phyloP scores from a whole-genome alignment of 768 basidiomycete species.

The Amyloporia xantha region DNA sequence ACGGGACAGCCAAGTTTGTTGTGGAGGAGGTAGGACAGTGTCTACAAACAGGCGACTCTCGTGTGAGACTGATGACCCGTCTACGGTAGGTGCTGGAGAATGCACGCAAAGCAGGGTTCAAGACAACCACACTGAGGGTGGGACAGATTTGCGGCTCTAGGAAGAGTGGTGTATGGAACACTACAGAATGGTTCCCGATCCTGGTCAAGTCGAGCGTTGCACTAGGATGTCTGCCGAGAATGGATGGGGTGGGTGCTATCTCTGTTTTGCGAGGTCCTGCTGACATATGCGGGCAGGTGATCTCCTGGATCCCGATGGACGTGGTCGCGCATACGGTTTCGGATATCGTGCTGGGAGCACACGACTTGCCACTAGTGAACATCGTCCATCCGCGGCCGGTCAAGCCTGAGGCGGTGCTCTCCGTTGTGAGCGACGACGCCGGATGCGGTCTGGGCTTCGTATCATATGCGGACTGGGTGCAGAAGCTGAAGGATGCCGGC shows the following conservation, averaged over 20 bases:
- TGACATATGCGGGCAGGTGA: constrained; percentile 5
- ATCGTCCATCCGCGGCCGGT: constrained; percentile 14
- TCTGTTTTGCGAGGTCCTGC: too few relatives aligned
- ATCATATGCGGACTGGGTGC: not conserved
- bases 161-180: constrained; percentile 25
- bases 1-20: constrained; percentile 41
- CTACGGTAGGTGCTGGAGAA: constrained; percentile 10
- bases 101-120: constrained; percentile 23
- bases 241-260: constrained; percentile 5
- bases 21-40: constrained; percentile 30
- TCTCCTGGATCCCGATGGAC: constrained; percentile 14
- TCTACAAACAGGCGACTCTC: too few relatives aligned
- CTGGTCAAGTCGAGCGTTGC: constrained; percentile 22
- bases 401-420: not conserved
- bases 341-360: constrained; percentile 3
- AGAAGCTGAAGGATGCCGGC: not conserved
- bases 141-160: constrained; percentile 25
- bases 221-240: constrained; percentile 5
- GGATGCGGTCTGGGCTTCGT: not conserved
- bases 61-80: too few relatives aligned
- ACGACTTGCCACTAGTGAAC: constrained; percentile 11
- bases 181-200: constrained; percentile 29
- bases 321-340: constrained; percentile 9
- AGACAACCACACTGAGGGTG: constrained; percentile 27
- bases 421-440: not conserved